Percentiles rank a stretch among this genome's conserved stretches.
These are phyloP conservation scores for Psidium friedrichsthalianum DNA, from an alignment of 345 rosid species.

Conservation along the genomic window DNA sequence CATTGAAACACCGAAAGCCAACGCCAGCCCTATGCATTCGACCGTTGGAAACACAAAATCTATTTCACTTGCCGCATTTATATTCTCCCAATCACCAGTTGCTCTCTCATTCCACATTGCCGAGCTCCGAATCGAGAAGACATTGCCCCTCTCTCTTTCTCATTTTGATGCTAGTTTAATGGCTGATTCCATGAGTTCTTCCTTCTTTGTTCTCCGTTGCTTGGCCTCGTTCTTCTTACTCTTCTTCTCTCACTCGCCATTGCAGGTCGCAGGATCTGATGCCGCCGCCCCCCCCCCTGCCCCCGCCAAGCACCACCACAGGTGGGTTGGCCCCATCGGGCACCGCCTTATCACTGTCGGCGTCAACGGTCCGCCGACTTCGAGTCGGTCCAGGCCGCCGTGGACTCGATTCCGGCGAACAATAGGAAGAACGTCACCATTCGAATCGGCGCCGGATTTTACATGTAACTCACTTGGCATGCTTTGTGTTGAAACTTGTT, in stretches of 20 bases:
- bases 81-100: not conserved
- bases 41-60: not conserved
- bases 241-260: constrained; percentile 11
- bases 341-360: constrained; percentile 61
- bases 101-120: not conserved
- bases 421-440: constrained; percentile 51
- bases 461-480: constrained; percentile 29
- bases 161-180: constrained; percentile 4
- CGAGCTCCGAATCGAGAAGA: not conserved
- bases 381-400: constrained; percentile 76
- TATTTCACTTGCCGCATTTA: not conserved
- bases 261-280: constrained; percentile 8
- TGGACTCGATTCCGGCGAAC: constrained; percentile 55
- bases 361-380: constrained; percentile 38
- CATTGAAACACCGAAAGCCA: not conserved
- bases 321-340: constrained; percentile 78
- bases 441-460: constrained; percentile 59
- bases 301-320: constrained; percentile 31
- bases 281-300: constrained; percentile 10
- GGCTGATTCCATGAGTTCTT: constrained; percentile 18
- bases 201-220: constrained; percentile 7
- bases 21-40: not conserved
- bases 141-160: not conserved
- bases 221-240: constrained; percentile 4
- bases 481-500: not conserved